phyloP scores from a whole-genome alignment of 805 yeast genomes.

The Kodamaea neixiangensis region DNA sequence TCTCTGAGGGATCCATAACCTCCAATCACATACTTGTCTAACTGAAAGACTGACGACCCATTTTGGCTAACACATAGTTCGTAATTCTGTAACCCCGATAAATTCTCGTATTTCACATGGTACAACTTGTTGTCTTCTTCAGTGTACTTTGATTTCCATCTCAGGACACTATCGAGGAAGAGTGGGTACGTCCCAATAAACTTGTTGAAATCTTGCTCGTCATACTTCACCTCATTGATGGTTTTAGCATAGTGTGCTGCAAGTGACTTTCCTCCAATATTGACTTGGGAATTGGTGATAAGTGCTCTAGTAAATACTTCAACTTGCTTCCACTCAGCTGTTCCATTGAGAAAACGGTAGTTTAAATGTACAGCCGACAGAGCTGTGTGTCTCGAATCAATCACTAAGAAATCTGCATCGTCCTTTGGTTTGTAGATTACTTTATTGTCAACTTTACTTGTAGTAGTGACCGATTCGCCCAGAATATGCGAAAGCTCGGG shows the following conservation, averaged over 20 bases:
- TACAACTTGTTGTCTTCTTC: slow-evolving; percentile 1
- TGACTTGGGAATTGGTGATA: neutral
- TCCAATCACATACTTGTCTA: slow-evolving; percentile 1
- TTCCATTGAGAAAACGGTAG: neutral
- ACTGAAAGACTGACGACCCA: neutral
- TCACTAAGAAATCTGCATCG: neutral
- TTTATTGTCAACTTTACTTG: neutral
- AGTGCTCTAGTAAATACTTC: neutral
- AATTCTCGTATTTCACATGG: neutral
- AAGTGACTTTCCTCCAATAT: neutral
- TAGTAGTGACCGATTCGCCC: slow-evolving; percentile 35
- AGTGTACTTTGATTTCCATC: neutral
- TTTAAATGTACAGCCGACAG: neutral
- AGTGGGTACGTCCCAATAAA: neutral
- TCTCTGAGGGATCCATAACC: neutral
- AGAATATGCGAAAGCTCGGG: slow-evolving; percentile 34
- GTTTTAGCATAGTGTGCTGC: slow-evolving; percentile 4
- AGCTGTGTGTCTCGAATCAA: slow-evolving; percentile 1
- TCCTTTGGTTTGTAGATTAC: neutral
- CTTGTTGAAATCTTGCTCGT: neutral
- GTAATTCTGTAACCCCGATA: neutral
- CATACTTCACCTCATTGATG: neutral
- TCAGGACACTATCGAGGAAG: neutral
- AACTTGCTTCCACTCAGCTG: neutral
- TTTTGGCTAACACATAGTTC: neutral